Conservation (phyloP, 768 basidiomycete species). For the Omphalotus guepiniiformis region DNA sequence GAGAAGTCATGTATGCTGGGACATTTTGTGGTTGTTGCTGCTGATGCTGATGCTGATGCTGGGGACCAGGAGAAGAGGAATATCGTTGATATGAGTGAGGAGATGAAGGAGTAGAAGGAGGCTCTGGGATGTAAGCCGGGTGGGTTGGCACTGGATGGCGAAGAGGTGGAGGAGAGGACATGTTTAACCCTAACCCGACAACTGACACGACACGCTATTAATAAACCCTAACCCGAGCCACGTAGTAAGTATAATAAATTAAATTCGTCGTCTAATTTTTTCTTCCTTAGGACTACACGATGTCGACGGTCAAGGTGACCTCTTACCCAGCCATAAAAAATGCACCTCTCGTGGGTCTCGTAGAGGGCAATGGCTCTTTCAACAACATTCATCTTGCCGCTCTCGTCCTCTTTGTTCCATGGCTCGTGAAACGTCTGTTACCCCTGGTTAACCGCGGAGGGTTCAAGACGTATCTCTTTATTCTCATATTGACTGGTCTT, state of each 20-base stretch:
- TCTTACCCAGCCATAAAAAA: slow-evolving; percentile 77
- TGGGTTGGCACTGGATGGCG: slow-evolving; percentile 89
- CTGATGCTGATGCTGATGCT: slow-evolving; percentile 21
- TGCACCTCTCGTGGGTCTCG: slow-evolving; percentile 75
- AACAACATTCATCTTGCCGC: slow-evolving; percentile 75
- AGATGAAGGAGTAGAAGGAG: slow-evolving; percentile 70
- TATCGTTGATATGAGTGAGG: slow-evolving; percentile 75
- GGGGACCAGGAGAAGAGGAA: slow-evolving; percentile 52
- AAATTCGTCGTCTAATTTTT: neutral
- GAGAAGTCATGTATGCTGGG: slow-evolving; percentile 40
- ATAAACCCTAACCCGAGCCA: neutral
- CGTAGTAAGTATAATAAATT: neutral
- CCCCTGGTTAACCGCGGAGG: slow-evolving; percentile 84
- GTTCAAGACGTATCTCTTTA: slow-evolving; percentile 80
- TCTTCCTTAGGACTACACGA: neutral
- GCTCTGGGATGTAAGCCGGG: slow-evolving; percentile 81
- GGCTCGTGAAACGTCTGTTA: slow-evolving; percentile 73
- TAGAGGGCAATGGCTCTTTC: slow-evolving; percentile 84
- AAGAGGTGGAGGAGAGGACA: slow-evolving; percentile 67
- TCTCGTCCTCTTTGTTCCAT: slow-evolving; percentile 77
- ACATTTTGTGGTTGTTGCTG: slow-evolving; percentile 29
- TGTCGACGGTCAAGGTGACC: slow-evolving; percentile 53
- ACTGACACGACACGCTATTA: neutral
- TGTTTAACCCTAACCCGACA: slow-evolving; percentile 6
- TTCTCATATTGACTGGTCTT: slow-evolving; percentile 66